Evolutionary conservation across 2,329 filamentous ascomycete species (phyloP), one percentile per base, ranked within the genome.

Genomic region (Bipolaris oryzae): DNA sequence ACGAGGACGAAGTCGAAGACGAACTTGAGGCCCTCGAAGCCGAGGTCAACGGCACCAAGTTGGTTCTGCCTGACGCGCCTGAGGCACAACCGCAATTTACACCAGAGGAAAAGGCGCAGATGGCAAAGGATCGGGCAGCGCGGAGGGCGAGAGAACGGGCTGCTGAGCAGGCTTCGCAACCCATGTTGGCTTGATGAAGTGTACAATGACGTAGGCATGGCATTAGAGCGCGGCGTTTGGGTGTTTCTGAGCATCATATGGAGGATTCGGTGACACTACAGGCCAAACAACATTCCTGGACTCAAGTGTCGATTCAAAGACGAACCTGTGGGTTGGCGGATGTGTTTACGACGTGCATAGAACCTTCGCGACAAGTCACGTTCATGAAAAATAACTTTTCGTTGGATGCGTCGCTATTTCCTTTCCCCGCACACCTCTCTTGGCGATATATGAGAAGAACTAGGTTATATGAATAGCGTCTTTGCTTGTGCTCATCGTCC

Each of bases 1-100:
- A 99, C 77, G 95, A 99, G 76, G 94, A 98, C 72, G 95, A 97
- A 71, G 95, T 99, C 33, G 95, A 99, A 74, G 93, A 97, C 71
- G 95, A 99, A 79, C 81, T 99, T 50, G 91, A 90, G 53, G 89
- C 88, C 1, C 82, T 99, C 63, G 90, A 93, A 75, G 82, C 81
- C 38, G 87, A 93, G 70, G 75, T 87, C 50, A 76, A 74, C 38
- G 77, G 76, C 33, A 67, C 71, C 20, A 64, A 45, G 15, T 34
- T 46, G 16, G 49, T 66, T 48, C 62, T 81, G 34, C 78, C 79
- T n/a, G 70, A 77, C 55, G 74, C 77, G 33, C 79, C 80, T 5
- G 55, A 54, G 11, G 60, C 67, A 18, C 62, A 69, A 20, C 70
- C 71, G 43, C 70, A 75, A 25, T 66, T 70, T 16, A 73, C 69